Evolutionary conservation across 192 early-diverging fungal genomes (phyloP), one percentile per base, ranked within the genome.

Genomic region (Coemansia interrupta): DNA sequence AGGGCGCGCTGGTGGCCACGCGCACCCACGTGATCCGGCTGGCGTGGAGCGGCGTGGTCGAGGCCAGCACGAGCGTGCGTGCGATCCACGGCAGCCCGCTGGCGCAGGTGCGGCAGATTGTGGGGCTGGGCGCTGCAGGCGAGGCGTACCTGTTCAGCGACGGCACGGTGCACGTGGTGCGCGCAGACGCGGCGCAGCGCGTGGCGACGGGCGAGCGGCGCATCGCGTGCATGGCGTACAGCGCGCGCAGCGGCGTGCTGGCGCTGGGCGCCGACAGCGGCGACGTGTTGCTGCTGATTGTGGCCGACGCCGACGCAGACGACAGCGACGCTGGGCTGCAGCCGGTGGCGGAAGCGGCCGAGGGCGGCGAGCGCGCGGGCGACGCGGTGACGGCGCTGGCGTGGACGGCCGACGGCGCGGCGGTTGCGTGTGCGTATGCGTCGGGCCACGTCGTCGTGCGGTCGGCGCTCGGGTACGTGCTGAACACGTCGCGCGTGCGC

Each of bases 381-480:
- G 68, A 58, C 1, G 56, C 24, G 7, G 65, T 67, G 5, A 26
- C 55, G 8, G 56, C 64, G 40, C 49, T 78, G 7, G 53, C 53
- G 38, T 78, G 75, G 75, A 39, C 75, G 23, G 23, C 56, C 18
- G 65, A 72, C 46, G 75, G 75, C 18, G 17, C 54, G 26, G 75
- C 62, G 13, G 15, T 78, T 20, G 69, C 69, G 24, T 72, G 69
- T 47, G 69, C 60, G 29, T 58, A 78, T 29, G 57, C 70, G 28
- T 59, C 75, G 1, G 75, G 75, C 2, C 75, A 78, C 36, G 60
- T 78, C 1, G 61, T 58, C 8, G 51, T 78, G 50, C 63, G 62
- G 12, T 50, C 64, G 6, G 64, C 50, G 29, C 63, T 71, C 15
- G 75, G 75, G 1, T 64, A 64, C 19, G 75, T 65, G 62, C 59